Percentiles rank a stretch among this genome's conserved stretches.
Conservation (phyloP, 202 grass and related monocot genomes). For the Schoenoplectus triqueter region DNA sequence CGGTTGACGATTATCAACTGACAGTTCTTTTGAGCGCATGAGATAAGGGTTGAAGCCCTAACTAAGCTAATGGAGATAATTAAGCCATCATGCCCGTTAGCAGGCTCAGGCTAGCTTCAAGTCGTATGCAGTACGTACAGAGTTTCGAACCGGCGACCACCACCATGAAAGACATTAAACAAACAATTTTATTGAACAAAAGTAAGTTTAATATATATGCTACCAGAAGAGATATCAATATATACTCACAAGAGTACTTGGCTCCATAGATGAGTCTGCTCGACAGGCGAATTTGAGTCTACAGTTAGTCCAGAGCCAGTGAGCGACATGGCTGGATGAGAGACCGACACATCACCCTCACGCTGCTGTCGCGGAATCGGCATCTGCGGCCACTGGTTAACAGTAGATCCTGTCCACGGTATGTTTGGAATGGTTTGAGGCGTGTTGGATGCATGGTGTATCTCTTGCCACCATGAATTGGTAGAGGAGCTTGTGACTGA, state of each 20-base stretch:
- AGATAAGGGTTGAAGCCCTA: not conserved
- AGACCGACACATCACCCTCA: slow-evolving; percentile 38
- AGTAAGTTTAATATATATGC: not conserved
- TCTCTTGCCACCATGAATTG: slow-evolving; percentile 52
- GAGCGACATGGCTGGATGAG: slow-evolving; percentile 44
- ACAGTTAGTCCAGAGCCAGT: slow-evolving; percentile 57
- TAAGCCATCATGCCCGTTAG: no score
- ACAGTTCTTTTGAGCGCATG: not conserved
- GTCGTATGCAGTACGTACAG: no score
- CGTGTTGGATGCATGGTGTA: slow-evolving; percentile 42
- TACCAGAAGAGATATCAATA: not conserved
- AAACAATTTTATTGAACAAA: not conserved
- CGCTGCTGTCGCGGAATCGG: slow-evolving; percentile 11
- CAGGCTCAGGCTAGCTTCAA: no score
- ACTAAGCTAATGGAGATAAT: not conserved
- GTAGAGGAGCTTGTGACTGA: slow-evolving; percentile 66
- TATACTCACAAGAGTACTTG: slow-evolving; percentile 85
- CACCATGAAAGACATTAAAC: no score
- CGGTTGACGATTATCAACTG: not conserved
- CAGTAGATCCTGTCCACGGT: slow-evolving; percentile 46
- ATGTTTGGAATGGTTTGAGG: not conserved
- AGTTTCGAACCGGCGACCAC: no score
- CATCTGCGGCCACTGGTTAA: slow-evolving; percentile 41
- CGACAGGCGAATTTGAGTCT: slow-evolving; percentile 44
- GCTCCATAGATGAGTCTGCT: slow-evolving; percentile 91